Evolutionary conservation across 108 stramenopile genomes (phyloP), one percentile per base, ranked within the genome.

Genomic region (Mediolabrus comicus): DNA sequence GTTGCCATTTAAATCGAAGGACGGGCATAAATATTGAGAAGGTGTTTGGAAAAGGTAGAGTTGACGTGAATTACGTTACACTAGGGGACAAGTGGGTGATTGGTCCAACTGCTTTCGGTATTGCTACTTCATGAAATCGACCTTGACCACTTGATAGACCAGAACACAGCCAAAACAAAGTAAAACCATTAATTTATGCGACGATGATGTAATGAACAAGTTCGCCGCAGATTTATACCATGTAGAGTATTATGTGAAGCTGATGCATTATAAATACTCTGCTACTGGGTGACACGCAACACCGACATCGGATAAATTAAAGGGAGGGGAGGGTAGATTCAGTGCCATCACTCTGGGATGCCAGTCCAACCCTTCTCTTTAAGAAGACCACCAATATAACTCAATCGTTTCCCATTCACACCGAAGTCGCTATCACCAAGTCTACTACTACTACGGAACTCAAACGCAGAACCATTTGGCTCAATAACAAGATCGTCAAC

Each of bases 341-440:
- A n/a, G n/a, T n/a, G 39, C 39, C 12, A n/a, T n/a, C n/a, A n/a
- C n/a, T n/a, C n/a, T n/a, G n/a, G n/a, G n/a, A n/a, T 51, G 24
- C 67, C 81, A 62, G 46, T 69, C 85, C 85, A 86, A 65, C 85
- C 86, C 46, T 84, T 79, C 13, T 36, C 64, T 61, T 73, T 78
- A 36, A 86, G 46, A 29, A 56, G 31, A 28, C 41, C 65, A 4
- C 75, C 83, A 57, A 86, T 67, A 51, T 69, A 86, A 41, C 65
- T 51, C 22, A 90, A 53, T 16, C 89, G 71, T 63, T 87, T 90
- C 55, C 84, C 76, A 71, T 95, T 95, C 28, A 95, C 91, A 26
- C 90, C 91, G 14, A 95, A 87, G 56, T 95, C 94, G 32, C 83
- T 84, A 43, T 92, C 91, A 17, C 94, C 94, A n/a, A 92, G 69